Conservation (phyloP, 148 eudicot species). For the Dysphania ambrosioides region DNA sequence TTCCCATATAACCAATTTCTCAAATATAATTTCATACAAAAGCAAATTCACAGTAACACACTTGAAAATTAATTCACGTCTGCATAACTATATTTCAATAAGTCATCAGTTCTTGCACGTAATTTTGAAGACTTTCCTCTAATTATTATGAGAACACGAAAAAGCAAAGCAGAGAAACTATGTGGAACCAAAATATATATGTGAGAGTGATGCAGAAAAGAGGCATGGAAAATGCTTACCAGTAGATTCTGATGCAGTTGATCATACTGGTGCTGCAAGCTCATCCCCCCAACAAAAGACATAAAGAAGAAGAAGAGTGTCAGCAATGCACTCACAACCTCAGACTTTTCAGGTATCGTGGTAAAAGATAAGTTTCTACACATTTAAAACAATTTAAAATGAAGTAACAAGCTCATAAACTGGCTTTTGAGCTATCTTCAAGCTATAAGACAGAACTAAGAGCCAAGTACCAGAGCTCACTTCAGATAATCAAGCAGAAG, state of each 20-base stretch:
- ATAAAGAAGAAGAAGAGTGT: constrained; percentile 17
- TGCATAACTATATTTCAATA: background rate
- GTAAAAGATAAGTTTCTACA: background rate
- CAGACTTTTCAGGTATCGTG: background rate
- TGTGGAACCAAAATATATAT: too few relatives aligned
- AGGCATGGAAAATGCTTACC: constrained; percentile 41
- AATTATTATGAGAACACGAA: background rate
- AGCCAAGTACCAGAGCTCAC: background rate
- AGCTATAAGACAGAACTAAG: background rate
- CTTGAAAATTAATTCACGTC: background rate
- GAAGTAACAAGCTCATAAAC: constrained; percentile 4
- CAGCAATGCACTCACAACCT: constrained; percentile 2
- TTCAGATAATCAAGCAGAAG: background rate
- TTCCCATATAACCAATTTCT: background rate
- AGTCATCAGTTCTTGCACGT: background rate
- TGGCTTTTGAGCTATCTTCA: background rate
- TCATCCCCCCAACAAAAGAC: constrained; percentile 12
- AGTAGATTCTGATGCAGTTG: constrained; percentile 75
- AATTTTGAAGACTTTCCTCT: background rate
- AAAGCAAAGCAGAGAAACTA: background rate
- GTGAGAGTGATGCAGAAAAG: background rate
- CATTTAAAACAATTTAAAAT: constrained; percentile 1
- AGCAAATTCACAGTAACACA: background rate
- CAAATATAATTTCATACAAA: background rate
- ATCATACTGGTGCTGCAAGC: constrained; percentile 74